These are phyloP conservation scores for Pouteria glomerata DNA, from an alignment of 148 eudicot species.

Conservation along the genomic window DNA sequence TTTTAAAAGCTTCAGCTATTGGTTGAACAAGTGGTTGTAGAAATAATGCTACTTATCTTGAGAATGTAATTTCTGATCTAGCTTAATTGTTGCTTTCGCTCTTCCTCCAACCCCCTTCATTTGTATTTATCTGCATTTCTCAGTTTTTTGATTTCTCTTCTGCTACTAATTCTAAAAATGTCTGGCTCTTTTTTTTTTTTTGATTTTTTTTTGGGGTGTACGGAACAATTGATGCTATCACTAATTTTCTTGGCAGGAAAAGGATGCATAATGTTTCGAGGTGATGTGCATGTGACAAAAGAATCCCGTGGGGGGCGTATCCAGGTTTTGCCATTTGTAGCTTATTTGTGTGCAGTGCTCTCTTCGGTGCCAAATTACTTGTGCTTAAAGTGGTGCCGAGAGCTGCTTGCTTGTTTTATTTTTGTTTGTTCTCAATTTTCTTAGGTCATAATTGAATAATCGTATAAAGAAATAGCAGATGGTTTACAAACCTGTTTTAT, in stretches of 20 bases:
- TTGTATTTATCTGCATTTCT: neutral
- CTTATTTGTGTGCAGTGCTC: neutral
- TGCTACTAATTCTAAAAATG: neutral
- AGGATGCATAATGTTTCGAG: constrained; percentile 12
- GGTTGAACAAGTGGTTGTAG: neutral
- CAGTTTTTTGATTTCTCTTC: neutral
- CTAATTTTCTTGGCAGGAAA: constrained; percentile 25
- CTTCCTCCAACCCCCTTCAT: neutral
- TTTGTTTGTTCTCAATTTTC: constrained; percentile 8
- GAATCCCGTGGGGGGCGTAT: constrained; percentile 1
- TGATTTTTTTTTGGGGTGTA: neutral
- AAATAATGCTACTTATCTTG: neutral
- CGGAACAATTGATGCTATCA: neutral
- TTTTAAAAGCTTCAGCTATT: neutral
- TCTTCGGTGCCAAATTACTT: neutral
- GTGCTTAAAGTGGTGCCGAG: constrained; percentile 5
- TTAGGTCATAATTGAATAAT: neutral
- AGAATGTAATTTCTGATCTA: neutral
- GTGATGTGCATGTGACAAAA: constrained; percentile 5
- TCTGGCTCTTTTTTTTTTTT: neutral
- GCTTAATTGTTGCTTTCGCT: neutral
- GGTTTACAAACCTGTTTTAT: constrained; percentile 12
- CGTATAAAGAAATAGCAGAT: constrained; percentile 8
- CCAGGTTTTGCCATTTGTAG: constrained; percentile 2
- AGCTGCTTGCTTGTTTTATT: constrained; percentile 1